A percentile compares a stretch with the other conserved stretches of the same genome.
Conservation (phyloP, 306 rosid species). For the Pyrus pyrifolia region DNA sequence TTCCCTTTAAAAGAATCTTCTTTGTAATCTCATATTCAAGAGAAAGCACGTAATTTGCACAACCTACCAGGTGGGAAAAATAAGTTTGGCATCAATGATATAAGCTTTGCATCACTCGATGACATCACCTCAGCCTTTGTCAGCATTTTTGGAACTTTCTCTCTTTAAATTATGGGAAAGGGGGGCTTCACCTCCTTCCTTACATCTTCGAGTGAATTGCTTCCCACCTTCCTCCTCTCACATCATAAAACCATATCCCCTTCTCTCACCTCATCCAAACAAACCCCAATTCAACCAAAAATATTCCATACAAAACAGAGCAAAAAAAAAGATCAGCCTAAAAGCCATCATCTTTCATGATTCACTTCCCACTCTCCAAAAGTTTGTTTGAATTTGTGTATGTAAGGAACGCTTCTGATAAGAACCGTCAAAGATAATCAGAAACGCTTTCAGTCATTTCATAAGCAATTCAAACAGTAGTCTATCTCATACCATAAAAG, state of each 20-base stretch:
- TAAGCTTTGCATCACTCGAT: background rate
- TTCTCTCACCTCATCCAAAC: background rate
- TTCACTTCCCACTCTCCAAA: background rate
- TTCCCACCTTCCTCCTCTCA: slow-evolving; percentile 34
- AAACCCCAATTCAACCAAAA: background rate
- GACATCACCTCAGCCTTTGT: background rate
- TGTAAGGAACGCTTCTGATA: background rate
- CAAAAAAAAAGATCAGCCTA: background rate
- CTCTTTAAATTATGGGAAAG: background rate
- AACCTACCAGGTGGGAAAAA: background rate
- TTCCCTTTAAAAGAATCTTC: no score
- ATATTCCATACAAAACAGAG: background rate
- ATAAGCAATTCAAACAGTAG: background rate
- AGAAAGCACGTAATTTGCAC: background rate
- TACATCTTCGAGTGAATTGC: slow-evolving; percentile 34
- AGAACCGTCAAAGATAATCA: background rate
- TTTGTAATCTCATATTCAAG: no score
- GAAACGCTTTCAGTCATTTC: background rate
- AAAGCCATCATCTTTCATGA: background rate
- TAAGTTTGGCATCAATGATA: background rate
- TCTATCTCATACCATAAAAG: background rate
- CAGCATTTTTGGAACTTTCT: slow-evolving; percentile 25
- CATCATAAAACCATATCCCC: slow-evolving; percentile 6
- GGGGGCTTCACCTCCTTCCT: slow-evolving; percentile 16
- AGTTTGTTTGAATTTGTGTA: background rate